Conservation (phyloP, 805 yeast species). For the Yamadazyma philogaea region DNA sequence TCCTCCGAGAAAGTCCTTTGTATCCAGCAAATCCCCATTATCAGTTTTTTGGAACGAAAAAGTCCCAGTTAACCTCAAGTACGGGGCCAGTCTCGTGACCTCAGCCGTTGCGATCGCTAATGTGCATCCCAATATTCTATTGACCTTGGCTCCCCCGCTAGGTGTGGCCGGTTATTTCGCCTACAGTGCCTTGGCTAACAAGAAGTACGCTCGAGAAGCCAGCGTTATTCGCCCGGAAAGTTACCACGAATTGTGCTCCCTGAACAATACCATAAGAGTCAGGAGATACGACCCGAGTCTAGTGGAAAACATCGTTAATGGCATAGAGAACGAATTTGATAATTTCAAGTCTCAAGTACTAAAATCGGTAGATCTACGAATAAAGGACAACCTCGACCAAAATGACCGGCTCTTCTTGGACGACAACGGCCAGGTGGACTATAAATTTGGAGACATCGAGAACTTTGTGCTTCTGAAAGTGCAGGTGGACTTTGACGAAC, state of each 20-base stretch:
- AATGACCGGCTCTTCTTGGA: conserved; percentile 22
- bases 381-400: conserved; percentile 24
- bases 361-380: conserved; percentile 22
- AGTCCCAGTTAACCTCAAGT: conserved; percentile 27
- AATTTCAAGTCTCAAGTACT: conserved; percentile 29
- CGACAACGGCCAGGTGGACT: conserved; percentile 30
- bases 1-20: conserved; percentile 35
- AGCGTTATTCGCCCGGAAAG: not conserved
- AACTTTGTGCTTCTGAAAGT: conserved; percentile 13
- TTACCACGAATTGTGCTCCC: not conserved
- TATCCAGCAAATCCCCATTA: conserved; percentile 22
- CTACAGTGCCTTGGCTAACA: conserved; percentile 12
- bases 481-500: conserved; percentile 8
- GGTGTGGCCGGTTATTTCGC: conserved; percentile 26
- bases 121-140: conserved; percentile 33
- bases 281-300: conserved; percentile 31
- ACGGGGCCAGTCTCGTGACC: conserved; percentile 23
- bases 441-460: conserved; percentile 12
- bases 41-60: conserved; percentile 24
- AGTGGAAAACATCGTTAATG: conserved; percentile 27
- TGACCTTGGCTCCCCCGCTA: conserved; percentile 38
- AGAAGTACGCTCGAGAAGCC: conserved; percentile 8
- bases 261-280: conserved; percentile 3
- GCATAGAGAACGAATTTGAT: conserved; percentile 39
- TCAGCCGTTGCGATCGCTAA: conserved; percentile 29